A percentile compares a stretch with the other conserved stretches of the same genome.
Conservation (phyloP, 176 grass and related monocot genomes). For the Cocos nucifera region DNA sequence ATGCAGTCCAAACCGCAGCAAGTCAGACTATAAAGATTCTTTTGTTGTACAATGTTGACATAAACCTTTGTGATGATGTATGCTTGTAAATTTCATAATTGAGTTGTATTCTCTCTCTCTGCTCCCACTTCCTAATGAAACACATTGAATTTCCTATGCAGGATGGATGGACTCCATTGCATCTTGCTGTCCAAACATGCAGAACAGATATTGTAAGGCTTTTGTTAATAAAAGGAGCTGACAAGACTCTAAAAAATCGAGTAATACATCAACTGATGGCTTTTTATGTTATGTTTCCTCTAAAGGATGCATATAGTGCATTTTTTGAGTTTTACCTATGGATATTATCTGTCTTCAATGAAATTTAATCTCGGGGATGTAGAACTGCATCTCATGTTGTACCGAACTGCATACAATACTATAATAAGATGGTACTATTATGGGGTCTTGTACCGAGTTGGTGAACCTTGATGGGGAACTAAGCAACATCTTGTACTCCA, state of each 20-base stretch:
- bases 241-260: slow-evolving; percentile 64
- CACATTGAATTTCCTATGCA: slow-evolving; percentile 21
- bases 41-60: slow-evolving; percentile 80
- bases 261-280: slow-evolving; percentile 27
- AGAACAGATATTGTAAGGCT: slow-evolving; percentile 88
- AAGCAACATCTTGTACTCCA: no score
- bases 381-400: no score
- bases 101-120: background rate
- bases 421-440: no score
- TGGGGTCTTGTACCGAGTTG: no score
- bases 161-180: slow-evolving; percentile 96
- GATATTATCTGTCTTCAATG: no score
- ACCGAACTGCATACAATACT: no score
- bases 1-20: slow-evolving; percentile 83
- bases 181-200: slow-evolving; percentile 85
- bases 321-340: no score
- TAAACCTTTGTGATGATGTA: slow-evolving; percentile 81
- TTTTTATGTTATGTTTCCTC: background rate
- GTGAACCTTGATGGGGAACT: no score
- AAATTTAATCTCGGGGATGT: no score
- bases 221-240: slow-evolving; percentile 84
- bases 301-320: no score
- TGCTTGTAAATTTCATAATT: slow-evolving; percentile 8
- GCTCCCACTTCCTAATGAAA: background rate
- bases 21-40: slow-evolving; percentile 76